Evolutionary conservation across 1,284 basidiomycete genomes (phyloP), one percentile per base, ranked within the genome.

Genomic region (Apiotrichum gracile): DNA sequence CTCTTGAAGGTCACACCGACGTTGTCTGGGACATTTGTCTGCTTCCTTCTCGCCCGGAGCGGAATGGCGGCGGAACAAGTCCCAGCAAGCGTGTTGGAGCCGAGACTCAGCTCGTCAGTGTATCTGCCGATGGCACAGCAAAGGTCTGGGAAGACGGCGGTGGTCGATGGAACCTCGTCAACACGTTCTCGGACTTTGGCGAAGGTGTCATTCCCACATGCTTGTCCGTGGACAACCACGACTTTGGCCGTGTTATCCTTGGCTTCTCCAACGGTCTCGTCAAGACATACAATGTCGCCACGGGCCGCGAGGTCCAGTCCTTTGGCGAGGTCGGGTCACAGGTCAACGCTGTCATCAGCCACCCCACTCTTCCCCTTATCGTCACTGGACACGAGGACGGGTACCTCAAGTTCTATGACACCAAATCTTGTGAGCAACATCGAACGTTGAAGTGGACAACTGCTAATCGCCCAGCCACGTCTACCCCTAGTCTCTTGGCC

Each of bases 311-410:
- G 72, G 70, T 90, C 38, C 79, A 80, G 53, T 79, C 81, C 61
- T 76, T 94, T 51, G 68, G 68, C 29, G 60, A 64, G 47, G 52
- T 55, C 12, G 82, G 81, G 13, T 85, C 87, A 1, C 92, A 94
- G 75, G 85, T 92, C 61, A 97, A 97, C 75, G 83, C 85, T 56
- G 84, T 97, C 47, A 83, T 86, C 35, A 91, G 91, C 41, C 91
- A 97, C 77, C 91, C 92, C 13, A 93, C 89, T 1, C 84, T 92
- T 79, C 83, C 89, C 1, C 76, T 93, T 25, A 82, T 97, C 44
- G 83, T 94, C 33, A 88, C 89, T 16, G 94, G 85, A 0, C 89
- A 96, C 70, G 93, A 97, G 75, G 92, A 97, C 77, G 91, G 91
- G 62, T 86, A 85, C 67, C 90, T 97, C 62, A 82, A 88, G 29